These are phyloP conservation scores for Coemansia sp. DNA, from an alignment of 192 early-diverging fungal species.

Conservation along the genomic window DNA sequence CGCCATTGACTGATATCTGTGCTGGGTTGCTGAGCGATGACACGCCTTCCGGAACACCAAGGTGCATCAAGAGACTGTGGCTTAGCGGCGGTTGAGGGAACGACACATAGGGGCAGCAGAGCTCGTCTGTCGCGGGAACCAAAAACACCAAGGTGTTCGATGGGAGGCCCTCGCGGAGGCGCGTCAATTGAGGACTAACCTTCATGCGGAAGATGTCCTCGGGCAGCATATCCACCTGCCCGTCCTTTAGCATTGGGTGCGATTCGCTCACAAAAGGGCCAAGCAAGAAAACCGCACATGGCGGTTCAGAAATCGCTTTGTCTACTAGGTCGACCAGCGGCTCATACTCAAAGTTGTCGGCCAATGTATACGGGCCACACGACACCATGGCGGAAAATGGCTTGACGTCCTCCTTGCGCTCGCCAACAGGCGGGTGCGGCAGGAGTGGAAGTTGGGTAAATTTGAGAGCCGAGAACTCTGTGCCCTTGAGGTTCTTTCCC, in stretches of 20 bases:
- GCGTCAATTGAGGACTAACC: slow-evolving; percentile 60
- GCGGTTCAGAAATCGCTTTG: slow-evolving; percentile 59
- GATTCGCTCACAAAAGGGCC: slow-evolving; percentile 70
- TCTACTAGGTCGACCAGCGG: slow-evolving; percentile 78
- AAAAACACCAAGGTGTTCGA: slow-evolving; percentile 60
- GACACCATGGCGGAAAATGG: slow-evolving; percentile 67
- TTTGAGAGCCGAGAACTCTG: slow-evolving; percentile 57
- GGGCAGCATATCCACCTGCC: slow-evolving; percentile 57
- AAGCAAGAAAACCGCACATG: slow-evolving; percentile 80
- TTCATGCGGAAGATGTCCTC: slow-evolving; percentile 65
- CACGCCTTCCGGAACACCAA: slow-evolving; percentile 35
- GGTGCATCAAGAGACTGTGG: slow-evolving; percentile 19
- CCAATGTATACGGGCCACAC: slow-evolving; percentile 84
- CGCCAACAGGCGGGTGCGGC: slow-evolving; percentile 41
- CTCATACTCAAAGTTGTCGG: slow-evolving; percentile 76
- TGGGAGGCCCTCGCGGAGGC: slow-evolving; percentile 53
- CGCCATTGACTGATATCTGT: slow-evolving; percentile 81
- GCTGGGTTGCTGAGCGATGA: slow-evolving; percentile 74
- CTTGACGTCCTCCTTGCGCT: slow-evolving; percentile 3
- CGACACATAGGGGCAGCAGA: slow-evolving; percentile 67
- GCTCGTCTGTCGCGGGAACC: slow-evolving; percentile 77
- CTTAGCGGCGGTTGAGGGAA: slow-evolving; percentile 86
- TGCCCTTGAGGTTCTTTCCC: slow-evolving; percentile 63
- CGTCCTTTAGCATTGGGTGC: slow-evolving; percentile 61
- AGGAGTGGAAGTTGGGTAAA: slow-evolving; percentile 62